Conservation (phyloP, 2,329 filamentous ascomycete species). For the Phyllosticta citriasiana region DNA sequence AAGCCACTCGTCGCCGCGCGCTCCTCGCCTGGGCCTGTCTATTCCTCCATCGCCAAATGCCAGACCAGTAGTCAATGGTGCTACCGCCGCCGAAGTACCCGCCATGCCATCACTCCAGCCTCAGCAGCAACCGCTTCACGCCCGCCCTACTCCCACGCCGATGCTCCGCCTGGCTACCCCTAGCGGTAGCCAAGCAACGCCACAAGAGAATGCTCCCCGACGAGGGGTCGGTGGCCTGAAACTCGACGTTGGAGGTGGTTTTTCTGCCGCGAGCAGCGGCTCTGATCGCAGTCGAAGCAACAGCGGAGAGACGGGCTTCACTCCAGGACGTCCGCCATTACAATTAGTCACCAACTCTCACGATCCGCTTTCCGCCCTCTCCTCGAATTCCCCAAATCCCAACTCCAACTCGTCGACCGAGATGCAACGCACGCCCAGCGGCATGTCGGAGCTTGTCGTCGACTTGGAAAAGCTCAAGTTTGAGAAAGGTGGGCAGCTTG, state of each 20-base stretch:
- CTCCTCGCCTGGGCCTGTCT: conserved; percentile 74
- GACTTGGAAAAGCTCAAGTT: conserved; percentile 71
- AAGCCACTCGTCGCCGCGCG: conserved; percentile 49
- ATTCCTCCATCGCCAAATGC: conserved; percentile 81
- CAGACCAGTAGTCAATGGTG: conserved; percentile 62
- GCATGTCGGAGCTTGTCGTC: conserved; percentile 50
- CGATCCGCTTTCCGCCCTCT: conserved; percentile 8
- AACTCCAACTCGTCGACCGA: conserved; percentile 78
- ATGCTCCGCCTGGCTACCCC: conserved; percentile 78
- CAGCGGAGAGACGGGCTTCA: conserved; percentile 66
- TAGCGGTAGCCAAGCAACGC: conserved; percentile 66
- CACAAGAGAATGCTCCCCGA: conserved; percentile 54
- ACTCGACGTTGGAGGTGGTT: conserved; percentile 40
- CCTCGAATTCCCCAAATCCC: background rate
- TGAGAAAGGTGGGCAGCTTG: conserved; percentile 71
- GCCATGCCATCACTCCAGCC: conserved; percentile 42
- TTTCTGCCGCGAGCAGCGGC: conserved; percentile 69
- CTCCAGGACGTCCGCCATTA: conserved; percentile 33
- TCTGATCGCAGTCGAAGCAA: conserved; percentile 75
- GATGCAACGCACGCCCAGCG: conserved; percentile 76
- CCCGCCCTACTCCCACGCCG: conserved; percentile 41
- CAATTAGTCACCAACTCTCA: conserved; percentile 1
- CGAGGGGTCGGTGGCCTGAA: conserved; percentile 30
- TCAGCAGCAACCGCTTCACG: background rate
- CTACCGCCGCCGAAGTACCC: conserved; percentile 31